phyloP scores from a whole-genome alignment of 345 rosid species.

The Eucalyptus tenuipes region DNA sequence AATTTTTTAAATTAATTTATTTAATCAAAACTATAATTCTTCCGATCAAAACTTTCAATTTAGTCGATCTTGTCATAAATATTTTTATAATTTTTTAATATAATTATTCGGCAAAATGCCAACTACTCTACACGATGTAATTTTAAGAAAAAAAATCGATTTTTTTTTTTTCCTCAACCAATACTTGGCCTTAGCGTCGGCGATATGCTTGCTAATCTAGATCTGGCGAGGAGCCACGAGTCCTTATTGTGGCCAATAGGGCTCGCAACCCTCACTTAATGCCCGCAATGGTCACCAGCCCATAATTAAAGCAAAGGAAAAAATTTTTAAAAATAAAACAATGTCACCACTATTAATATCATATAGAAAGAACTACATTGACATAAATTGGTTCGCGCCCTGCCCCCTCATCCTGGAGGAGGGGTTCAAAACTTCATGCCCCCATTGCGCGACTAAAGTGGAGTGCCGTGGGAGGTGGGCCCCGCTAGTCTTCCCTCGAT shows the following conservation, averaged over 20 bases:
- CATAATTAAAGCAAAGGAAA: neutral
- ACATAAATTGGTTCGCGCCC: no score
- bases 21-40: no score
- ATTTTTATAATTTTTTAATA: neutral
- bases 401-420: no score
- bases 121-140: rapidly evolving
- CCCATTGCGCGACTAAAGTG: no score
- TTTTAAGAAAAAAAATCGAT: rapidly evolving
- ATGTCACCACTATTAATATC: rapidly evolving
- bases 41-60: rapidly evolving
- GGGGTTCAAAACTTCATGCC: no score
- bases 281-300: rapidly evolving
- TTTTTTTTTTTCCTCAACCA: neutral
- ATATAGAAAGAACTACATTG: rapidly evolving
- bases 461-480: no score
- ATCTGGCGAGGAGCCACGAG: rapidly evolving
- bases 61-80: neutral
- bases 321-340: no score
- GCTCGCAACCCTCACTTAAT: neutral
- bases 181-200: rapidly evolving
- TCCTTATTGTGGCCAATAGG: neutral
- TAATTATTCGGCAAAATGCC: rapidly evolving
- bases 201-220: no score
- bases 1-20: no score
- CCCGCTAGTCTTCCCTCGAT: no score